Percentiles rank a stretch among this genome's conserved stretches.
Conservation (phyloP, 2,329 filamentous ascomycete genomes). For the Pseudogymnoascus sp. region DNA sequence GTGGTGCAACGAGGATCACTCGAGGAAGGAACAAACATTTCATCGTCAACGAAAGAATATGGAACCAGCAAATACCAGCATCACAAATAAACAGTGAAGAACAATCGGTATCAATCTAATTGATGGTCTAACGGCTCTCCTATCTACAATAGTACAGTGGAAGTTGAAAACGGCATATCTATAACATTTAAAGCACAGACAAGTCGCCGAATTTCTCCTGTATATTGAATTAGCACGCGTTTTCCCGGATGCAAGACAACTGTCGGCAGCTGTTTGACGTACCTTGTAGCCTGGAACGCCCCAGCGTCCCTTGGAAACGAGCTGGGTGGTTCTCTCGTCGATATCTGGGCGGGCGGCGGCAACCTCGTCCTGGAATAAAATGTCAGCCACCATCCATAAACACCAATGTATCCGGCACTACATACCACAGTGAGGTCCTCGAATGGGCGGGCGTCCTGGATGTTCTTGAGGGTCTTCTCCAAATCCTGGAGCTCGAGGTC, state of each 20-base stretch:
- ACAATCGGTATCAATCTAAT: conserved; percentile 3
- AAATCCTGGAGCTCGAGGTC: conserved; percentile 91
- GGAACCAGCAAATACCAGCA: not conserved
- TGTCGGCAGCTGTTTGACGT: conserved; percentile 32
- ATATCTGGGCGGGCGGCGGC: conserved; percentile 90
- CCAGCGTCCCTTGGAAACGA: conserved; percentile 98
- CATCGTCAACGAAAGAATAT: not conserved
- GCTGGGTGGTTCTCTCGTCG: conserved; percentile 89
- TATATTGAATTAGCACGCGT: conserved; percentile 39
- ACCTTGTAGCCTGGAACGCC: conserved; percentile 98
- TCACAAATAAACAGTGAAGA: not conserved
- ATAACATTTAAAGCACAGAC: conserved; percentile 69
- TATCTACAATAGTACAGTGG: conserved; percentile 69
- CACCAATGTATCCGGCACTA: conserved; percentile 74
- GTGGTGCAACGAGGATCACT: not conserved
- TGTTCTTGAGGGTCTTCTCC: conserved; percentile 92
- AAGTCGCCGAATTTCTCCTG: conserved; percentile 99
- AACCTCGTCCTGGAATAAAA: conserved; percentile 72
- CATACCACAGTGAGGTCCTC: conserved; percentile 95
- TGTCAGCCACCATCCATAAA: conserved; percentile 12
- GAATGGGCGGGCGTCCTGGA: conserved; percentile 90
- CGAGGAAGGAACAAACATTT: not conserved
- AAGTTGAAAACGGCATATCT: conserved; percentile 30
- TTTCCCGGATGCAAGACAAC: not conserved
- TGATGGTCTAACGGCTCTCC: conserved; percentile 31